Percentiles rank a stretch among this genome's conserved stretches.
phyloP scores from a whole-genome alignment of 805 yeast species.

The Suhomyces xylopsoci region DNA sequence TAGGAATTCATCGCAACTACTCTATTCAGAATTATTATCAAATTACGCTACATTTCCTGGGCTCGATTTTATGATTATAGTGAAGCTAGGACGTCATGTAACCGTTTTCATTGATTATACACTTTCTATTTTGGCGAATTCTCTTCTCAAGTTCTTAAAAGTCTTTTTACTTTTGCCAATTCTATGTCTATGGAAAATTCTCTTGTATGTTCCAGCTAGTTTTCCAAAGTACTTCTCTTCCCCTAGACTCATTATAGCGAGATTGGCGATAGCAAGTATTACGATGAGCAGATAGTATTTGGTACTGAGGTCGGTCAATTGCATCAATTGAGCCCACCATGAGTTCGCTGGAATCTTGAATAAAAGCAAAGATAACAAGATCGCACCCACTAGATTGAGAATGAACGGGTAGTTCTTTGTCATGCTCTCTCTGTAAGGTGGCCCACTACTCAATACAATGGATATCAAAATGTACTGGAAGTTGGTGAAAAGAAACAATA shows the following conservation, averaged over 20 bases:
- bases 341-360: conserved; percentile 54
- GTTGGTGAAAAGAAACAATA: conserved; percentile 74
- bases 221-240: conserved; percentile 42
- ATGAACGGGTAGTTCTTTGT: conserved; percentile 69
- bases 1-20: no score
- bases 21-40: no score
- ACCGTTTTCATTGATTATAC: conserved; percentile 3
- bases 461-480: conserved; percentile 89
- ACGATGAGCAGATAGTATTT: conserved; percentile 53
- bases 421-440: conserved; percentile 85
- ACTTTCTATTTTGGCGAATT: conserved; percentile 6
- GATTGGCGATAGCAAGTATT: conserved; percentile 47
- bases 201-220: conserved; percentile 40
- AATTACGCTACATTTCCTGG: no score
- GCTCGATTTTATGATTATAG: no score
- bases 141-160: conserved; percentile 21
- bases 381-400: conserved; percentile 51
- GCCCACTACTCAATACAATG: conserved; percentile 81
- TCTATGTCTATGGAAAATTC: conserved; percentile 21
- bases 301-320: conserved; percentile 59
- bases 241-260: conserved; percentile 43
- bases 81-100: no score
- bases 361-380: conserved; percentile 47
- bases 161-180: conserved; percentile 32
- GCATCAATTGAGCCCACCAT: conserved; percentile 66